Percentiles rank a stretch among this genome's conserved stretches.
Conservation (phyloP, 179 eudicot genomes). For the Spergularia azorica region DNA sequence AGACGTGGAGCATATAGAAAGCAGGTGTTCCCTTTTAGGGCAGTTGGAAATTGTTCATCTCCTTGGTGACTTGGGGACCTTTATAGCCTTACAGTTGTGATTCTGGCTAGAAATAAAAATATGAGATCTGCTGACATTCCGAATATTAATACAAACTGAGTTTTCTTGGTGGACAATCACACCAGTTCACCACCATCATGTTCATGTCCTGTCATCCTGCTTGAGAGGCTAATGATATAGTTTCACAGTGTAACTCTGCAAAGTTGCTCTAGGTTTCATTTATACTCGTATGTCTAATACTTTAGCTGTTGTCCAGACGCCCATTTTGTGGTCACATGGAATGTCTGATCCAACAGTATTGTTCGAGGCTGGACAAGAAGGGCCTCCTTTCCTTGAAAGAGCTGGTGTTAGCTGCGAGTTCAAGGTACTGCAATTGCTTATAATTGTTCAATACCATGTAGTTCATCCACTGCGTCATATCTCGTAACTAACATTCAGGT, state of each 20-base stretch:
- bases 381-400: constrained; percentile 85
- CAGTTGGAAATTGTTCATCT: not conserved
- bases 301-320: constrained; percentile 52
- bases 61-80: no score
- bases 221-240: not conserved
- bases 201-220: not conserved
- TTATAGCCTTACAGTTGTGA: no score
- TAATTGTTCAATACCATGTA: not conserved
- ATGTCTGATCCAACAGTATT: constrained; percentile 80
- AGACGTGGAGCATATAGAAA: no score
- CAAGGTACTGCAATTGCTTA: constrained; percentile 54
- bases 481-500: not conserved
- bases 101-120: no score
- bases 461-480: constrained; percentile 3
- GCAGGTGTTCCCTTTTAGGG: not conserved
- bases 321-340: constrained; percentile 94
- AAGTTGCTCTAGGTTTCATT: not conserved
- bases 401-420: constrained; percentile 83
- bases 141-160: no score
- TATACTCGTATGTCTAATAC: not conserved
- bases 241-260: not conserved
- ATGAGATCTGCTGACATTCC: no score
- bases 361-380: constrained; percentile 99
- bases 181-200: no score
- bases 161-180: no score